Base-by-base conservation (phyloP, 352 stramenopile species). In the Halophytophthora batemanensis region DNA sequence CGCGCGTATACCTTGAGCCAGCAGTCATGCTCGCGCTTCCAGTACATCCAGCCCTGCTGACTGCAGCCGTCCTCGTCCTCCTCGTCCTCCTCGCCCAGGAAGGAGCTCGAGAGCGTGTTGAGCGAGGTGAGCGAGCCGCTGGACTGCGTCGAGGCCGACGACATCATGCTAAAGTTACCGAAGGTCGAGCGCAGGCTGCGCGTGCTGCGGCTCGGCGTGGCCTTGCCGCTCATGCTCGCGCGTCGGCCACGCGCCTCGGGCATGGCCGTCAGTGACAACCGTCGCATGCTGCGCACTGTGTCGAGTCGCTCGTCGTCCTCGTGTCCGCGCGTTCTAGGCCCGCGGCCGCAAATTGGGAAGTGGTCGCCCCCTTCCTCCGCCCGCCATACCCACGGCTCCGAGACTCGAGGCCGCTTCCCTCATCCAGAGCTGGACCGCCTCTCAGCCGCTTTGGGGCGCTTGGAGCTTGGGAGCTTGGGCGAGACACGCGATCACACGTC, bases 1-100 rank as follows among this genome's bases (percentile, higher is more conserved):
- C 85, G 74, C 43, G 71, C 77, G 59, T 74, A 88, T 45, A 90
- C 80, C 59, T 90, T 90, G 50, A 82, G 75, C 80, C 80, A 90
- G 65, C 70, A 85, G 48, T 77, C 63, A 36, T 41, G 45, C 45
- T 76, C 72, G 46, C 69, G 77, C 38, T 77, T 77, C 80, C 80
- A 90, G 67, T 88, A 90, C 69, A 88, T 85, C 80, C 80, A 90
- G 33, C 71, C 77, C 40, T 82, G 61, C 36, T 69, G 50, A 15
- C 41, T 64, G 45, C 64, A 73, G 39, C 11, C 11, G 33, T 66
- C 48, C 25, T 64, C 21, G 14, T 45, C 21, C 45, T 72, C 63
- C 21, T 51, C 13, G 18, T 60, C 59, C 37, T 69, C 64, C 38
- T 64, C 56, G 39, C 74, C 61, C 17, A 69, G 44, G 66, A 77